A percentile compares a stretch with the other conserved stretches of the same genome.
These are phyloP conservation scores for Pythium angustatum DNA, from an alignment of 352 stramenopile species.

Conservation along the genomic window DNA sequence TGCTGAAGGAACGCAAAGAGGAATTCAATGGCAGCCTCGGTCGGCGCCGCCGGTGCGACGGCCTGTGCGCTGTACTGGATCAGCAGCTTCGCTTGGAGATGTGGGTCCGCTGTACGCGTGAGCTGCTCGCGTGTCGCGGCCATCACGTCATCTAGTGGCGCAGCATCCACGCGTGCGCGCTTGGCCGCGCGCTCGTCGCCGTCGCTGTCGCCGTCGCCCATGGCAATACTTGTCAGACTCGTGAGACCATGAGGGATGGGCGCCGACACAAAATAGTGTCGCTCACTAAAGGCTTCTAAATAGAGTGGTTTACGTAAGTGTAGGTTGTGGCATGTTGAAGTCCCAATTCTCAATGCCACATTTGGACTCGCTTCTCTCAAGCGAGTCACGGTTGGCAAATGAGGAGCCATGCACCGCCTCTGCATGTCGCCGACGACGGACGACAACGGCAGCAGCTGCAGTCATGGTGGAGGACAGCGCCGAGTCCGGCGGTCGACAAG, in stretches of 20 bases:
- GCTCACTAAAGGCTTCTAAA: no score
- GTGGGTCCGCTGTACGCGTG: slow-evolving; percentile 40
- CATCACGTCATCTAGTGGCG: slow-evolving; percentile 23
- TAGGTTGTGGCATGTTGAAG: no score
- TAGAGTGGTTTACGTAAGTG: no score
- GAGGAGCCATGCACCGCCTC: background rate
- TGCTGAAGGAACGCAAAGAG: slow-evolving; percentile 79
- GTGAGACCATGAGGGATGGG: no score
- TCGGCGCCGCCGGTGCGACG: slow-evolving; percentile 44
- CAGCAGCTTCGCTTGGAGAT: slow-evolving; percentile 67
- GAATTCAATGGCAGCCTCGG: slow-evolving; percentile 72
- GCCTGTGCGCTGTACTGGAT: slow-evolving; percentile 55
- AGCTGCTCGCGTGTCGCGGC: slow-evolving; percentile 44
- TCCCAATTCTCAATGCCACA: no score
- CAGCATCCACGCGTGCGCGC: slow-evolving; percentile 9
- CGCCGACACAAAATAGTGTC: no score
- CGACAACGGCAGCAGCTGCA: slow-evolving; percentile 2
- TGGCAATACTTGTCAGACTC: no score
- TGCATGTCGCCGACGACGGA: background rate
- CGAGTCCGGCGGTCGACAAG: slow-evolving; percentile 23
- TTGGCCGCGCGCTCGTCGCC: slow-evolving; percentile 16
- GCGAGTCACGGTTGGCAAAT: no score
- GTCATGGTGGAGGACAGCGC: slow-evolving; percentile 42
- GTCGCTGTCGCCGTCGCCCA: background rate
- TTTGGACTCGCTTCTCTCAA: no score